A percentile compares a stretch with the other conserved stretches of the same genome.
phyloP scores from a whole-genome alignment of 2,329 filamentous ascomycete genomes.

The Ceratocystis variospora region DNA sequence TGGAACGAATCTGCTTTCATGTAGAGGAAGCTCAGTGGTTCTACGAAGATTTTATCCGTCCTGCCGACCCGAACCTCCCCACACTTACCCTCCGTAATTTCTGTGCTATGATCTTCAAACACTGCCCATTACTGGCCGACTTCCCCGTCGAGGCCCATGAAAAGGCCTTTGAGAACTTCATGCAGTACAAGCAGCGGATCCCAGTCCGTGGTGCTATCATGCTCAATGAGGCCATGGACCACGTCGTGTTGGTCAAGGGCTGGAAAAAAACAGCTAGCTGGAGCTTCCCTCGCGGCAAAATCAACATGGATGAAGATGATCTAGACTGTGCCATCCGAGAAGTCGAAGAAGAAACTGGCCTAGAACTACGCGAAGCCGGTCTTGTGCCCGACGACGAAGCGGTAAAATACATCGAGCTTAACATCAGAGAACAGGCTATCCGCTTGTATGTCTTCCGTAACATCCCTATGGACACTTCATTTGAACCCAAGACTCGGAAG shows the following conservation, averaged over 20 bases:
- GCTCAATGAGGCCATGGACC: slow-evolving; percentile 87
- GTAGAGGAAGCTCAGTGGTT: slow-evolving; percentile 99
- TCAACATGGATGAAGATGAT: slow-evolving; percentile 93
- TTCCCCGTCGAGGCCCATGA: slow-evolving; percentile 68
- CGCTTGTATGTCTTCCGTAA: slow-evolving; percentile 83
- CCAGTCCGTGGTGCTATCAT: slow-evolving; percentile 90
- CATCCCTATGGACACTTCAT: slow-evolving; percentile 72
- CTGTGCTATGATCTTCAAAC: slow-evolving; percentile 79
- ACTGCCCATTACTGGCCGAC: slow-evolving; percentile 74
- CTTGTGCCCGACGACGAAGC: slow-evolving; percentile 58
- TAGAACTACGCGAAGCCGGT: slow-evolving; percentile 62
- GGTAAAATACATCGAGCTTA: slow-evolving; percentile 74
- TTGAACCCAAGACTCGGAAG: slow-evolving; percentile 83
- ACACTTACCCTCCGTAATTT: slow-evolving; percentile 76
- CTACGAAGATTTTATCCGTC: slow-evolving; percentile 97
- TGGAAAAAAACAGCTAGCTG: slow-evolving; percentile 96
- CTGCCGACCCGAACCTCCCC: slow-evolving; percentile 69
- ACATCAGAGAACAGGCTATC: slow-evolving; percentile 86
- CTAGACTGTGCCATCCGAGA: slow-evolving; percentile 87
- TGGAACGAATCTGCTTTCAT: slow-evolving; percentile 94
- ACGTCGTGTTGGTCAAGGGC: slow-evolving; percentile 83
- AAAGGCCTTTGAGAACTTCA: slow-evolving; percentile 77
- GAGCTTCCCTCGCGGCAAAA: slow-evolving; percentile 95
- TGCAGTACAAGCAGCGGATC: slow-evolving; percentile 86
- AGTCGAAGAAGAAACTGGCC: slow-evolving; percentile 91